phyloP scores from a whole-genome alignment of 2,329 filamentous ascomycete genomes.

The Colletotrichum ledebouriae region DNA sequence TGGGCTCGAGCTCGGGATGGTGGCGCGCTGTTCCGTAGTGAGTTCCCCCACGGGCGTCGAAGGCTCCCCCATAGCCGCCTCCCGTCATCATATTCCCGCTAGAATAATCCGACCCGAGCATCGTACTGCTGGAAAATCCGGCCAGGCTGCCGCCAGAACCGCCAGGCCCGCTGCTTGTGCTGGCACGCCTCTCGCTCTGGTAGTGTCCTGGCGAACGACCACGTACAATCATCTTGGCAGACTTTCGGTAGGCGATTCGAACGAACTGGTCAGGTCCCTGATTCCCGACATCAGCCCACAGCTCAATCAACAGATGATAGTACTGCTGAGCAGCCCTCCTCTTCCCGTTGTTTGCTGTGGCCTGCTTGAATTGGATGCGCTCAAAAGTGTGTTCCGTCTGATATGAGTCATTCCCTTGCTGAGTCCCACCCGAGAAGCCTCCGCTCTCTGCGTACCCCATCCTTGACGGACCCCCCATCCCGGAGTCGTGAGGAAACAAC shows the following conservation, averaged over 20 bases:
- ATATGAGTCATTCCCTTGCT: slow-evolving; percentile 52
- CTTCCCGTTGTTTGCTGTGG: slow-evolving; percentile 94
- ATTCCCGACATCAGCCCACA: slow-evolving; percentile 76
- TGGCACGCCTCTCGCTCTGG: slow-evolving; percentile 77
- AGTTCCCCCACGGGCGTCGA: slow-evolving; percentile 55
- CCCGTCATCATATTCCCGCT: slow-evolving; percentile 56
- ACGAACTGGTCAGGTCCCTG: slow-evolving; percentile 69
- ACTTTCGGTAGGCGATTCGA: slow-evolving; percentile 79
- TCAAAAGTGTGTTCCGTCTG: slow-evolving; percentile 78
- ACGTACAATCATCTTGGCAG: slow-evolving; percentile 87
- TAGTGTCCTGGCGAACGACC: slow-evolving; percentile 87
- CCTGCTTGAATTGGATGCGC: slow-evolving; percentile 93
- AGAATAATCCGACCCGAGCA: slow-evolving; percentile 57
- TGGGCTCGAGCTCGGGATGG: slow-evolving; percentile 66
- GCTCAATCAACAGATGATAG: slow-evolving; percentile 90
- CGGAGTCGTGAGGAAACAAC: slow-evolving; percentile 58
- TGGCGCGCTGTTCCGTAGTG: slow-evolving; percentile 59
- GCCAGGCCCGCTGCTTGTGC: slow-evolving; percentile 75
- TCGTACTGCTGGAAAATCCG: slow-evolving; percentile 56
- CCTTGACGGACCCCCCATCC: slow-evolving; percentile 51
- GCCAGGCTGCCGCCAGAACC: slow-evolving; percentile 75
- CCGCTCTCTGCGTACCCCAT: slow-evolving; percentile 51
- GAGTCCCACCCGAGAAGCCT: slow-evolving; percentile 49
- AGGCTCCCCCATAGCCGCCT: slow-evolving; percentile 53
- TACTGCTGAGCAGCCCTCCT: slow-evolving; percentile 91